Percentiles rank a stretch among this genome's conserved stretches.
phyloP scores from a whole-genome alignment of 495 filamentous ascomycete species.

The Thermothielavioides terrestris region DNA sequence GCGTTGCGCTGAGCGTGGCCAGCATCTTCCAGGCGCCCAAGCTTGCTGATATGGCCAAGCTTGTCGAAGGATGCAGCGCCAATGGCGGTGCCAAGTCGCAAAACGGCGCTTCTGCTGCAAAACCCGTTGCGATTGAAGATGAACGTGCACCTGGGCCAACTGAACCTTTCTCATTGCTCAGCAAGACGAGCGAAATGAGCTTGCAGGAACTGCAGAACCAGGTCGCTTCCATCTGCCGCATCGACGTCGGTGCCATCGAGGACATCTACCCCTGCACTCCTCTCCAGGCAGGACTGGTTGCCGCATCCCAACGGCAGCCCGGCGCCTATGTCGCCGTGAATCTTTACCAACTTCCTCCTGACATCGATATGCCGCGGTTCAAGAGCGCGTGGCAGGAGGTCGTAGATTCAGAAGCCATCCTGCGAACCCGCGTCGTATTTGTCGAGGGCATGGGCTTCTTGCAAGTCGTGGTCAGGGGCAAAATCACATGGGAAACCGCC shows the following conservation, averaged over 20 bases:
- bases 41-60: conserved; percentile 37
- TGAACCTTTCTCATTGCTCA: conserved; percentile 11
- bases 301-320: conserved; percentile 4
- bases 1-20: conserved; percentile 46
- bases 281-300: conserved; percentile 54
- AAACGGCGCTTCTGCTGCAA: neutral
- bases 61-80: neutral
- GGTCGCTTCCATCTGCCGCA: conserved; percentile 13
- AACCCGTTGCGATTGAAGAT: neutral
- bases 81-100: neutral
- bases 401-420: conserved; percentile 40
- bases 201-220: neutral
- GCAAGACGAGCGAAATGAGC: neutral
- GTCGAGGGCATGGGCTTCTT: conserved; percentile 8
- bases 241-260: conserved; percentile 22
- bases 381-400: conserved; percentile 48
- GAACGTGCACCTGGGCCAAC: neutral
- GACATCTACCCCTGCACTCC: conserved; percentile 38
- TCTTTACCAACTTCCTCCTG: conserved; percentile 38
- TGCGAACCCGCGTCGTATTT: conserved; percentile 33
- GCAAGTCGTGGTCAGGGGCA: conserved; percentile 15
- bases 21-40: conserved; percentile 41
- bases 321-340: conserved; percentile 17
- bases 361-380: conserved; percentile 41
- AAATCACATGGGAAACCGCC: conserved; percentile 9